A percentile compares a stretch with the other conserved stretches of the same genome.
These are phyloP conservation scores for Rugosomyces carneus DNA, from an alignment of 1,284 basidiomycete species.

Conservation along the genomic window DNA sequence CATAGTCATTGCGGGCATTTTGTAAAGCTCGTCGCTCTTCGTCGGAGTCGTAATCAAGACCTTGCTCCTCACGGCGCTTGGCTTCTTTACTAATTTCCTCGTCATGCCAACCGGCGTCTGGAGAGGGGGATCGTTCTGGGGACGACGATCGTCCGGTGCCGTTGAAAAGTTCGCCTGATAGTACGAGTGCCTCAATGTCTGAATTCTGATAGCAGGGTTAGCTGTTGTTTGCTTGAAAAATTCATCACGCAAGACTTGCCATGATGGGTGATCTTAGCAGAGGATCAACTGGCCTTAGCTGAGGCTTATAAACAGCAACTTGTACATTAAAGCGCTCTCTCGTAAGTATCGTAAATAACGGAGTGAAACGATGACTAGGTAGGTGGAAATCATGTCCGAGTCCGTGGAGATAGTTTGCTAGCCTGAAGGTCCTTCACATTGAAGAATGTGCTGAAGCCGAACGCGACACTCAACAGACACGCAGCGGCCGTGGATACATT, in stretches of 20 bases:
- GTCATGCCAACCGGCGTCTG: slow-evolving; percentile 43
- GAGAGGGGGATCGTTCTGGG: slow-evolving; percentile 42
- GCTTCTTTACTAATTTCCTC: slow-evolving; percentile 32
- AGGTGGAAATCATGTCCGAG: slow-evolving; percentile 20
- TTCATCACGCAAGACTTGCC: not conserved
- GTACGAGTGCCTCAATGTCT: slow-evolving; percentile 68
- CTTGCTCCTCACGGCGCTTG: slow-evolving; percentile 25
- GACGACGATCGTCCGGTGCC: slow-evolving; percentile 50
- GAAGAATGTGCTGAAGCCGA: slow-evolving; percentile 53
- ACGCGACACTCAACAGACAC: slow-evolving; percentile 49
- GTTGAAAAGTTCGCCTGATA: slow-evolving; percentile 73
- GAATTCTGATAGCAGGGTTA: slow-evolving; percentile 27
- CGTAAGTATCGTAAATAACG: slow-evolving; percentile 9
- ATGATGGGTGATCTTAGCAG: not conserved
- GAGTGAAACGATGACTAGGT: not conserved
- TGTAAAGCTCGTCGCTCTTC: slow-evolving; percentile 27
- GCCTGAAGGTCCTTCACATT: slow-evolving; percentile 58
- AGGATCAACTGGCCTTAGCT: not conserved
- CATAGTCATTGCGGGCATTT: slow-evolving; percentile 22
- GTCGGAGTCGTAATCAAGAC: slow-evolving; percentile 45
- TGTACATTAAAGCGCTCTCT: not conserved
- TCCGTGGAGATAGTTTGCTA: slow-evolving; percentile 46
- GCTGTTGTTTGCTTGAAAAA: slow-evolving; percentile 2
- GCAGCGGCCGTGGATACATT: slow-evolving; percentile 58
- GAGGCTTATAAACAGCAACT: not conserved